phyloP scores from a whole-genome alignment of 1,139 yeast species.

The Hemisphaericaspora xylofermentans region DNA sequence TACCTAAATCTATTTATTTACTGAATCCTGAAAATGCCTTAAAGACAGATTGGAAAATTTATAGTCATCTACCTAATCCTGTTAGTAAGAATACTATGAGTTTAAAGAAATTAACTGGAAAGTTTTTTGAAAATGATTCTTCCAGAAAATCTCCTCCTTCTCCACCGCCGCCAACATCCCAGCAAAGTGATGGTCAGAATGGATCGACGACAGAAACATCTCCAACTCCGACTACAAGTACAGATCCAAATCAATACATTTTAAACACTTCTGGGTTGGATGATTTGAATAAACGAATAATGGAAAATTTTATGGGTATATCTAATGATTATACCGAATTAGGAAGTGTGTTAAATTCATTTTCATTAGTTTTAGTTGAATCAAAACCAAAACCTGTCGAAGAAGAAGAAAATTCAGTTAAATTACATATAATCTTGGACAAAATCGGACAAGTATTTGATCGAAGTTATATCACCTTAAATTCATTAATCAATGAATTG shows the following conservation, averaged over 20 bases:
- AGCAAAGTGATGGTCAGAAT: constrained; percentile 6
- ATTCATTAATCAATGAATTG: constrained; percentile 64
- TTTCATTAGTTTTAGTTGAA: constrained; percentile 45
- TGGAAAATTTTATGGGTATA: constrained; percentile 62
- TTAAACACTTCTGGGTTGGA: constrained; percentile 52
- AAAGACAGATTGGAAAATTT: constrained; percentile 52
- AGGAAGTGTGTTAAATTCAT: constrained; percentile 70
- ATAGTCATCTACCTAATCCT: constrained; percentile 65
- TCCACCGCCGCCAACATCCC: constrained; percentile 4
- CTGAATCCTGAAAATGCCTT: constrained; percentile 59
- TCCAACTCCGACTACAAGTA: not conserved
- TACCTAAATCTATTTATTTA: constrained; percentile 43
- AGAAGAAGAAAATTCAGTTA: constrained; percentile 28
- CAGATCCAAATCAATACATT: constrained; percentile 18
- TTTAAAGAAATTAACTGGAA: constrained; percentile 24
- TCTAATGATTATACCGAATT: constrained; percentile 68
- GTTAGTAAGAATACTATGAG: constrained; percentile 34
- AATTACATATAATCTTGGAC: constrained; percentile 50
- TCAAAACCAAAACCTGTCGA: constrained; percentile 13
- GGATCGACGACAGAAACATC: not conserved
- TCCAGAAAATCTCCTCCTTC: not conserved
- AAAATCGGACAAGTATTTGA: constrained; percentile 81
- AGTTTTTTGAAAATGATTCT: constrained; percentile 4
- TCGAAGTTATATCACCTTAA: constrained; percentile 64
- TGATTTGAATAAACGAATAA: constrained; percentile 62